phyloP scores from a whole-genome alignment of 768 basidiomycete genomes.

The Lentinus tigrinus region DNA sequence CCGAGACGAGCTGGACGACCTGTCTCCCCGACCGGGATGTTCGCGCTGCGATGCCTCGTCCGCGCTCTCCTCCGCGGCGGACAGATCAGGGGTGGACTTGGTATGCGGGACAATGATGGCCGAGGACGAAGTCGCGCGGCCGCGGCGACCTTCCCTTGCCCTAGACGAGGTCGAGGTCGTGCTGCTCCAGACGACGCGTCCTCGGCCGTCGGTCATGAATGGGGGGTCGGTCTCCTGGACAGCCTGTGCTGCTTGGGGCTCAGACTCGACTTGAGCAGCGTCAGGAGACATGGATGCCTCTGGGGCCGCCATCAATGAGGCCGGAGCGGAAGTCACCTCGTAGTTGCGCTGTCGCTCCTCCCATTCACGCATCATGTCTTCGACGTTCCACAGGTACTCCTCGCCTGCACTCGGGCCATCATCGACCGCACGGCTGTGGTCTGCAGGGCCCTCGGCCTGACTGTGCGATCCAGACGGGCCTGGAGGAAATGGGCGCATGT shows the following conservation, averaged over 20 bases:
- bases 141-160: conserved; percentile 11
- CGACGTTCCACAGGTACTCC: not conserved
- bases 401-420: not conserved
- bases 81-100: not conserved
- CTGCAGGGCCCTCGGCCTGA: not conserved
- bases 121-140: conserved; percentile 1
- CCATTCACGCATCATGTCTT: not conserved
- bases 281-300: too few relatives aligned
- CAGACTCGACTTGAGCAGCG: too few relatives aligned
- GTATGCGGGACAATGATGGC: not conserved
- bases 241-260: not conserved
- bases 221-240: conserved; percentile 27
- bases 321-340: not conserved
- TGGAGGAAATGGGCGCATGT: not conserved
- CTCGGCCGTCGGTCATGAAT: conserved; percentile 35
- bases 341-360: not conserved
- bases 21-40: not conserved
- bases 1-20: not conserved
- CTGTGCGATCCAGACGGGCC: not conserved
- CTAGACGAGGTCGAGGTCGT: conserved; percentile 10
- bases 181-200: conserved; percentile 35
- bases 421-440: not conserved
- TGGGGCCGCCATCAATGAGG: not conserved
- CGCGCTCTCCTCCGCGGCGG: not conserved
- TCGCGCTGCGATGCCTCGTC: not conserved